phyloP scores from a whole-genome alignment of 805 yeast species.

The Lachancea mirantina region DNA sequence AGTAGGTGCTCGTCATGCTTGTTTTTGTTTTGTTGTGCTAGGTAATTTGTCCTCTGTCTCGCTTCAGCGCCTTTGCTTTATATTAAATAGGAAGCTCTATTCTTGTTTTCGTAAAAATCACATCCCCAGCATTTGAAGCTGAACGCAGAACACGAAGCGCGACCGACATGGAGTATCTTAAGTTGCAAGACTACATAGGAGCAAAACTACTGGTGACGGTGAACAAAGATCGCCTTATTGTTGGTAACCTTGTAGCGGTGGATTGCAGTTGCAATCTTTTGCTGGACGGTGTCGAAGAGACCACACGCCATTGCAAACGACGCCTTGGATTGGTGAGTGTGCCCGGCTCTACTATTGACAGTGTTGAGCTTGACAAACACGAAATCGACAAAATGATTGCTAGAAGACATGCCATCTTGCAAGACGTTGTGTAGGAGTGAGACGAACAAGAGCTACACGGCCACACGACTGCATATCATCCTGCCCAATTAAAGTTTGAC shows the following conservation, averaged over 20 bases:
- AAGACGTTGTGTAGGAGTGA: constrained; percentile 5
- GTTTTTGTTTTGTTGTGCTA: too few relatives aligned
- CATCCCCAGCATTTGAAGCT: too few relatives aligned
- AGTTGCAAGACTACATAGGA: constrained; percentile 23
- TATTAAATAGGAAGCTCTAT: too few relatives aligned
- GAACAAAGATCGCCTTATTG: constrained; percentile 30
- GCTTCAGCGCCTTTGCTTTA: too few relatives aligned
- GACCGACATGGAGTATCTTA: constrained; percentile 13
- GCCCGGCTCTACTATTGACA: constrained; percentile 35
- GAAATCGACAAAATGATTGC: constrained; percentile 17
- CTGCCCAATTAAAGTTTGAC: too few relatives aligned
- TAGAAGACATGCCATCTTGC: constrained; percentile 12
- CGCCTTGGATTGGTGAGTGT: constrained; percentile 49
- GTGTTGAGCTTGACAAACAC: constrained; percentile 20
- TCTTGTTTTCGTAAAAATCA: too few relatives aligned
- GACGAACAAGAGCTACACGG: background rate
- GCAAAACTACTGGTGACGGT: constrained; percentile 32
- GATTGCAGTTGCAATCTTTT: constrained; percentile 40
- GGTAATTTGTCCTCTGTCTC: too few relatives aligned
- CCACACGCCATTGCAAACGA: constrained; percentile 25
- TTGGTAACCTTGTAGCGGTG: constrained; percentile 36
- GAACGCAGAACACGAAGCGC: too few relatives aligned
- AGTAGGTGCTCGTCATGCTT: too few relatives aligned
- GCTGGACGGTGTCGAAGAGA: constrained; percentile 36
- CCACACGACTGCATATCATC: too few relatives aligned